Conservation (phyloP, 768 basidiomycete genomes). For the Leccinum boreale region DNA sequence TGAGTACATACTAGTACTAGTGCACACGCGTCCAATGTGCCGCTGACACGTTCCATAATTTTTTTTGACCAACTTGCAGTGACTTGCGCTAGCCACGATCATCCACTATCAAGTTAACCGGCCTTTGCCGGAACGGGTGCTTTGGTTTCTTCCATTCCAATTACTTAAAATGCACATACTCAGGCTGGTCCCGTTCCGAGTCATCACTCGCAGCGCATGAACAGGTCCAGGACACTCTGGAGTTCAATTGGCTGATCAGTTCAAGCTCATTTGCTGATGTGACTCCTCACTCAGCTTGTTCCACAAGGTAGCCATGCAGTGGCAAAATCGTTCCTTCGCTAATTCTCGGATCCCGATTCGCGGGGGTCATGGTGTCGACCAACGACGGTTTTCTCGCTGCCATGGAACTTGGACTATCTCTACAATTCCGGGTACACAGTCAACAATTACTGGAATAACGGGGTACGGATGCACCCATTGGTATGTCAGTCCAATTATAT, state of each 20-base stretch:
- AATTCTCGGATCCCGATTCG: background rate
- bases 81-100: background rate
- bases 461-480: background rate
- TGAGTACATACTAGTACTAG: background rate
- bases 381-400: background rate
- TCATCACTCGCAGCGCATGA: background rate
- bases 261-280: background rate
- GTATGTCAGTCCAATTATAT: background rate
- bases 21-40: background rate
- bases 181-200: too few species aligned
- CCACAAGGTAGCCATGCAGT: constrained; percentile 8
- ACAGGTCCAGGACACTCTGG: background rate
- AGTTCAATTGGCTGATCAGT: background rate
- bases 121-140: background rate
- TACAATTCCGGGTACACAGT: background rate
- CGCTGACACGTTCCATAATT: background rate
- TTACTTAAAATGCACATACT: background rate
- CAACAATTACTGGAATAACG: background rate
- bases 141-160: background rate
- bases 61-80: background rate
- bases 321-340: too few species aligned
- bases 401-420: background rate
- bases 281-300: background rate
- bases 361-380: background rate
- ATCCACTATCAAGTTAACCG: background rate